Evolutionary conservation across 2,329 filamentous ascomycete genomes (phyloP).

Genomic region (Fusarium hostae): DNA sequence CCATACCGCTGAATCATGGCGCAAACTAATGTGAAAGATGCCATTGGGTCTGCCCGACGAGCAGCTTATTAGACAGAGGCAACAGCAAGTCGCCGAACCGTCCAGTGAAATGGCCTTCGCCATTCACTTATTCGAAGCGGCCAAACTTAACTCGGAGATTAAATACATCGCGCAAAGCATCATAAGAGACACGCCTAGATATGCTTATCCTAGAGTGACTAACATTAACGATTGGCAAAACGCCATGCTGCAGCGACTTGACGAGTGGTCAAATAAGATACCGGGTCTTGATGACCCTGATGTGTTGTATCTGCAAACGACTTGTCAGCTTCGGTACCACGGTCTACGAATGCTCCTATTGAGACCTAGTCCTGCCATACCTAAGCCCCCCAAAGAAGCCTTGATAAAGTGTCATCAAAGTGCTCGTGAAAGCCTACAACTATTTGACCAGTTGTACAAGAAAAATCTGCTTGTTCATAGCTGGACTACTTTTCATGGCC

Average conservation of each 20-base stretch:
- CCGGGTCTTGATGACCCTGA: slow-evolving; percentile 40
- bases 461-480: slow-evolving; percentile 58
- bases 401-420: slow-evolving; percentile 57
- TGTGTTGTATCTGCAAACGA: slow-evolving; percentile 41
- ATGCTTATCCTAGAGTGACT: slow-evolving; percentile 59
- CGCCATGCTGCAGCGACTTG: slow-evolving; percentile 53
- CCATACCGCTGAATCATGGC: accelerated
- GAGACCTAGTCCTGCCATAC: slow-evolving; percentile 63
- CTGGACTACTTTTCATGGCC: slow-evolving; percentile 60
- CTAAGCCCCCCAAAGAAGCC: slow-evolving; percentile 55
- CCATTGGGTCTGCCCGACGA: slow-evolving; percentile 43
- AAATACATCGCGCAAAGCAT: slow-evolving; percentile 67
- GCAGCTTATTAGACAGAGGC: slow-evolving; percentile 9
- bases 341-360: slow-evolving; percentile 60
- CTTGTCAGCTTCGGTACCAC: slow-evolving; percentile 60
- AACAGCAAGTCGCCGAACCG: neutral
- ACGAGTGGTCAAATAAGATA: slow-evolving; percentile 54
- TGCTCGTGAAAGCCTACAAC: slow-evolving; percentile 53
- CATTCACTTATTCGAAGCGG: slow-evolving; percentile 60
- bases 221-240: slow-evolving; percentile 60
- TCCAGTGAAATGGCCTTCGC: slow-evolving; percentile 52
- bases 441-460: slow-evolving; percentile 57
- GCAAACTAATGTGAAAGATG: slow-evolving; percentile 42
- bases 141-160: slow-evolving; percentile 65
- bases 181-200: slow-evolving; percentile 57